A percentile compares a stretch with the other conserved stretches of the same genome.
Evolutionary conservation across 176 grass and related monocot species (phyloP).

Genomic region (sorghum (Sorghum bicolor)): DNA sequence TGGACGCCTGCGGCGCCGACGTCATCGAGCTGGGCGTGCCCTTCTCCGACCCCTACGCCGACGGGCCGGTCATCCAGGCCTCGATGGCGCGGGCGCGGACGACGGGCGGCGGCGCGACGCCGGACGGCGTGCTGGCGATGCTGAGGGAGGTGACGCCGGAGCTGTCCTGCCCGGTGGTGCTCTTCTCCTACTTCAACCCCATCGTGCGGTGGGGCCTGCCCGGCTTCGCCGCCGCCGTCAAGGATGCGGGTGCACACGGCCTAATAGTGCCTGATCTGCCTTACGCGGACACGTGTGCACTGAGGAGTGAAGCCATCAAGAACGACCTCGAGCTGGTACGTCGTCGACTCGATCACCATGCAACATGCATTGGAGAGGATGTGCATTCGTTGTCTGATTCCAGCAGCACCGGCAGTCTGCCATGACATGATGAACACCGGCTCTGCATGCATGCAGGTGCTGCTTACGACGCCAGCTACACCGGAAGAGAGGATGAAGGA

Average conservation of each 20-base stretch:
- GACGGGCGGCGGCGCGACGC: constrained; percentile 44
- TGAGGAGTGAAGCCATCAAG: constrained; percentile 57
- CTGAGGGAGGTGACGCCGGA: constrained; percentile 71
- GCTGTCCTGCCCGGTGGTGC: constrained; percentile 80
- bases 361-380: too few species aligned
- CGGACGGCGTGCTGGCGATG: constrained; percentile 62
- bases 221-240: constrained; percentile 45
- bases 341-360: too few species aligned
- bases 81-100: constrained; percentile 53
- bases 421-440: background rate
- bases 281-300: constrained; percentile 25
- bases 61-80: constrained; percentile 65
- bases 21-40: constrained; percentile 72
- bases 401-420: background rate
- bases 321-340: constrained; percentile 68
- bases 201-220: constrained; percentile 48
- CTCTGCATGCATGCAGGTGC: constrained; percentile 39
- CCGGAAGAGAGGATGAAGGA: constrained; percentile 64
- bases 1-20: constrained; percentile 65
- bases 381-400: too few species aligned
- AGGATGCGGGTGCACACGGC: constrained; percentile 49
- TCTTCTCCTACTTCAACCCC: constrained; percentile 73
- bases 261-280: constrained; percentile 76
- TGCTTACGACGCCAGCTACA: constrained; percentile 71
- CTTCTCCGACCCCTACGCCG: constrained; percentile 54